Evolutionary conservation across 768 basidiomycete genomes (phyloP).

Genomic region (Kwoniella botswanensis): DNA sequence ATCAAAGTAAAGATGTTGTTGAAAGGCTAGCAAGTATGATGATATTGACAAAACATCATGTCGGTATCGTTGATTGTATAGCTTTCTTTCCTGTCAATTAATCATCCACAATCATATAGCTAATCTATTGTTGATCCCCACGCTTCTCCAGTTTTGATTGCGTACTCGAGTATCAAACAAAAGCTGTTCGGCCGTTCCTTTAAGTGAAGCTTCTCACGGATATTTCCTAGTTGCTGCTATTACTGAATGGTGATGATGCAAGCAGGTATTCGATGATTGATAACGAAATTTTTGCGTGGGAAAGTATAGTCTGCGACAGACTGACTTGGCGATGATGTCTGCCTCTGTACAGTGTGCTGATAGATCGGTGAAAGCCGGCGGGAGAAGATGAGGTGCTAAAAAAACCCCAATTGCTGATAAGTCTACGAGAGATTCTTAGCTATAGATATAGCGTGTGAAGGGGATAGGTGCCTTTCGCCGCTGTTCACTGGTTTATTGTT

Average conservation of each 20-base stretch:
- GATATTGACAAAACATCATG: no score
- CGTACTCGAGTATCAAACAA: no score
- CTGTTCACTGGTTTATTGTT: no score
- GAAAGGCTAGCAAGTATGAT: no score
- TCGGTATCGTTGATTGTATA: no score
- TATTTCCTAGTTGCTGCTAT: neutral
- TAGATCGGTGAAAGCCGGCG: constrained; percentile 17
- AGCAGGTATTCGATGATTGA: neutral
- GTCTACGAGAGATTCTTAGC: neutral
- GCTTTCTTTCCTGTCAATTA: no score
- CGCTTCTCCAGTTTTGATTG: no score
- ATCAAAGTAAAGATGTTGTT: no score
- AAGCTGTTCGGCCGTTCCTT: constrained; percentile 4
- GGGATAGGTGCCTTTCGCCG: no score
- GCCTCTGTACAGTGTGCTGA: neutral
- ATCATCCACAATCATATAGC: no score
- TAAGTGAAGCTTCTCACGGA: constrained; percentile 7
- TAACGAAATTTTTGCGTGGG: constrained; percentile 2
- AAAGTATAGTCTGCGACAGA: neutral
- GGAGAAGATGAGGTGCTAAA: neutral
- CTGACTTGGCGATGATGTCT: constrained; percentile 14
- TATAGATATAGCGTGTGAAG: neutral
- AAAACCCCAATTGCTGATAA: neutral
- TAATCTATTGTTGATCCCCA: no score
- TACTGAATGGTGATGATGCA: neutral